These are phyloP conservation scores for Phytophthora niederhauseri DNA, from an alignment of 352 stramenopile species.

Conservation along the genomic window DNA sequence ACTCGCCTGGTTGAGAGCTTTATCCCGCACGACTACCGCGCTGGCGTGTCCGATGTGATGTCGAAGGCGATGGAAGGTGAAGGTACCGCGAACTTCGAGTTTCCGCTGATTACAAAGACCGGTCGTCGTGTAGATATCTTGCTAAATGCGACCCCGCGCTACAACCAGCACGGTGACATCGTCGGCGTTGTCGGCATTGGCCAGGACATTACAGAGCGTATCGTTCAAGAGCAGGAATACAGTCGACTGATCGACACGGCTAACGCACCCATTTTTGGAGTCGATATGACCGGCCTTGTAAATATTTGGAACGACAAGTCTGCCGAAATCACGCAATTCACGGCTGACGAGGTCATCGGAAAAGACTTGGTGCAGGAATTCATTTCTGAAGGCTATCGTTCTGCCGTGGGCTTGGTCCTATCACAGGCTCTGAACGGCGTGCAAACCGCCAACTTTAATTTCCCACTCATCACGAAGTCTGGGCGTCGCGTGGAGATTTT, in stretches of 20 bases:
- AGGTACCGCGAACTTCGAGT: conserved; percentile 87
- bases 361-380: conserved; percentile 90
- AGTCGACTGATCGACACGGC: conserved; percentile 87
- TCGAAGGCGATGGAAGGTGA: conserved; percentile 63
- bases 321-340: conserved; percentile 89
- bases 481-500: conserved; percentile 79
- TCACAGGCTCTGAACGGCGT: conserved; percentile 75
- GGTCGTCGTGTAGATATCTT: conserved; percentile 80
- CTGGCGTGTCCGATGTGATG: conserved; percentile 64
- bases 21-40: conserved; percentile 79
- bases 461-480: conserved; percentile 81
- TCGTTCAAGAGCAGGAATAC: conserved; percentile 91
- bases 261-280: conserved; percentile 90
- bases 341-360: conserved; percentile 88
- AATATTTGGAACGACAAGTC: conserved; percentile 94
- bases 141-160: conserved; percentile 83
- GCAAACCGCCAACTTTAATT: conserved; percentile 85
- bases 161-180: conserved; percentile 82
- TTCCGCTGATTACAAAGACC: conserved; percentile 87
- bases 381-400: conserved; percentile 80
- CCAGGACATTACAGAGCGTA: conserved; percentile 81
- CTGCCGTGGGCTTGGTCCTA: conserved; percentile 64
- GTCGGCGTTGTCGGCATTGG: conserved; percentile 84
- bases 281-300: conserved; percentile 74
- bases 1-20: conserved; percentile 90